Evolutionary conservation across 75 land plant genomes (phyloP), one percentile per base, ranked within the genome.

Genomic region (Pinus taeda): DNA sequence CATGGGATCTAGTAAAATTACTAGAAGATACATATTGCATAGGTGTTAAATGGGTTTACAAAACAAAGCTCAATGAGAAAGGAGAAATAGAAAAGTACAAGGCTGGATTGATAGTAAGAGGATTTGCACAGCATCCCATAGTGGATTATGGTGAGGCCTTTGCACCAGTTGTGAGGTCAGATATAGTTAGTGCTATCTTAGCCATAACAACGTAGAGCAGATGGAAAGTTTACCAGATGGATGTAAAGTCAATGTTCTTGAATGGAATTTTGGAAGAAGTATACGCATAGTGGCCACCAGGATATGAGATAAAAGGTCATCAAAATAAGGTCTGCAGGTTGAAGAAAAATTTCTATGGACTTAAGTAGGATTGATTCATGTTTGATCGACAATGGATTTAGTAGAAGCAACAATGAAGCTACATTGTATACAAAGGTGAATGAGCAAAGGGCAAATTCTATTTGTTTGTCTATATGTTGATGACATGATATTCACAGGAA

Each of bases 181-280:
- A 22, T 75, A 57, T 57, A 57, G 59, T 75, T 57, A 21, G 59
- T 26, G 12, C 7, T 11, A 15, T 75, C 4, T 21, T 59, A 57
- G 26, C 20, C 76, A 57, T 58, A 30, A 8, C 3, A 13, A 36
- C 56, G 0, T 9, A 75, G 24, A 22, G n/a, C 57, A 33, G 0
- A 14, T 67, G n/a, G 55, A 57, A 49, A 29, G 71, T 81, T 5
- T 71, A 75, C 20, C 73, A 66, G 8, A 59, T 75, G 57, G 78
- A 81, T 56, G 55, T 81, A n/a, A 66, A 59, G 15, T 15, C 3
- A 15, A 3, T 1, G 1, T 59, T 59, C 15, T 15, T 59, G 3
- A 59, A 18, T 14, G 17, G 60, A 5, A 39, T 39, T 59, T 59
- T 75, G 11, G 3, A 37, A 21, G 78, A 75, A 55, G 78, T 75